Evolutionary conservation across 495 filamentous ascomycete genomes (phyloP), one percentile per base, ranked within the genome.

Genomic region (Neurospora sp.): DNA sequence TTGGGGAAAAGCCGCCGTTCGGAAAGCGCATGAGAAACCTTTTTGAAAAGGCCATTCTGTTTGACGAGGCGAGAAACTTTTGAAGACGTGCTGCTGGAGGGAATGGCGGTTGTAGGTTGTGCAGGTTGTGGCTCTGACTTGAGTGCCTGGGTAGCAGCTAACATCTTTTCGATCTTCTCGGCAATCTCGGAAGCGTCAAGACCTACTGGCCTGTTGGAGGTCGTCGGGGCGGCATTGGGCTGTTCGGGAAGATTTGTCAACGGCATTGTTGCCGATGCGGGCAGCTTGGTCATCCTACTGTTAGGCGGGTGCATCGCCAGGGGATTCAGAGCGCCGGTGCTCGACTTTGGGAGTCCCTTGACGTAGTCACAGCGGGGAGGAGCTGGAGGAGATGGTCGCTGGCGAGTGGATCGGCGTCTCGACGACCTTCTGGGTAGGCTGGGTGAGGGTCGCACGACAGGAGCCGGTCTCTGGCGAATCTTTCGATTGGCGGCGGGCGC

Each of bases 91-190:
- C 68, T 45, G 59, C 68, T 70, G 10, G 42, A 22, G 12, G 35
- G 70, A 53, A 71, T 18, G n/a, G 42, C 53, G 14, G 27, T 35
- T 65, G 53, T 65, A 65, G 53, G 53, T 65, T 65, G 16, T 14
- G 39, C 61, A 27, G 39, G 35, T 2, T 68, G 9, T 12, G 42
- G 14, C 37, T 71, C 40, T 8, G 59, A 42, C 42, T 70, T 73
- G 8, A 72, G 41, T 3, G 70, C 45, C 20, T 70, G 65, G 18
- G 74, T 75, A 3, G 78, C 80, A 3, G 74, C 78, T 10, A 80
- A 72, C 81, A 82, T 82, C 27, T 70, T 74, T 20, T 76, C 71
- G 6, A 82, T 65, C 68, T 81, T 82, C 0, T 73, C 69, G 39
- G 73, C 73, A 31, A 80, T 72, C 5, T 77, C 72, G 0, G 39